These are phyloP conservation scores for Yamadazyma blattariae DNA, from an alignment of 1,139 yeast genomes.

Conservation along the genomic window DNA sequence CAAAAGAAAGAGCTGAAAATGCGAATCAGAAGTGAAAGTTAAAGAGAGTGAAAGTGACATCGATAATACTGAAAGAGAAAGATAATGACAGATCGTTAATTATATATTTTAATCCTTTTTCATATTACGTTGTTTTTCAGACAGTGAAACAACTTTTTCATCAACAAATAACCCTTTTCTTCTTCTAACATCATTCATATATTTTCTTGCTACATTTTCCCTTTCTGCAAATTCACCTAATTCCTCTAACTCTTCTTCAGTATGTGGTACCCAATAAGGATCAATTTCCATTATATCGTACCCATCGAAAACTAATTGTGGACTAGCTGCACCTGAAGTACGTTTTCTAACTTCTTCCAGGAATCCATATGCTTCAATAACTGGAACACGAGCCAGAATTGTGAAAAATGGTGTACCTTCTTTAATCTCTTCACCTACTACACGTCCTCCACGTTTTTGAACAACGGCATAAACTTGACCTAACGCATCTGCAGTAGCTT, in stretches of 20 bases:
- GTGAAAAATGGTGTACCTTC: constrained; percentile 98
- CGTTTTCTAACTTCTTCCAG: constrained; percentile 91
- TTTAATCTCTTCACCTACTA: constrained; percentile 89
- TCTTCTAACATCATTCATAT: constrained; percentile 78
- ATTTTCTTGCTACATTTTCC: constrained; percentile 83
- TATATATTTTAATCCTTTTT: constrained; percentile 48
- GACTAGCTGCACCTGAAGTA: constrained; percentile 97
- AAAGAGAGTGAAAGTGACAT: no score
- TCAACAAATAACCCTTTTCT: constrained; percentile 89
- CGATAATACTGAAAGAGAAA: no score
- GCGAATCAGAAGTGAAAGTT: background rate
- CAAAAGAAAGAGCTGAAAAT: no score
- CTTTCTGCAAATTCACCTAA: constrained; percentile 90
- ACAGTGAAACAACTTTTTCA: constrained; percentile 84
- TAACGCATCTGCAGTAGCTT: constrained; percentile 88
- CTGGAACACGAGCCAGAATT: constrained; percentile 83
- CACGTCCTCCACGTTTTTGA: constrained; percentile 81
- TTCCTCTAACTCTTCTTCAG: constrained; percentile 93
- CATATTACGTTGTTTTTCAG: constrained; percentile 89
- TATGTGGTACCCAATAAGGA: constrained; percentile 99
- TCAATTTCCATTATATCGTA: constrained; percentile 84
- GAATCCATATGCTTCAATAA: constrained; percentile 94
- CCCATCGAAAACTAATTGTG: constrained; percentile 89
- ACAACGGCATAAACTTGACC: constrained; percentile 96
- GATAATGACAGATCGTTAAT: no score